Conservation (phyloP, 2,329 filamentous ascomycete genomes). For the Eurotiales sp. region DNA sequence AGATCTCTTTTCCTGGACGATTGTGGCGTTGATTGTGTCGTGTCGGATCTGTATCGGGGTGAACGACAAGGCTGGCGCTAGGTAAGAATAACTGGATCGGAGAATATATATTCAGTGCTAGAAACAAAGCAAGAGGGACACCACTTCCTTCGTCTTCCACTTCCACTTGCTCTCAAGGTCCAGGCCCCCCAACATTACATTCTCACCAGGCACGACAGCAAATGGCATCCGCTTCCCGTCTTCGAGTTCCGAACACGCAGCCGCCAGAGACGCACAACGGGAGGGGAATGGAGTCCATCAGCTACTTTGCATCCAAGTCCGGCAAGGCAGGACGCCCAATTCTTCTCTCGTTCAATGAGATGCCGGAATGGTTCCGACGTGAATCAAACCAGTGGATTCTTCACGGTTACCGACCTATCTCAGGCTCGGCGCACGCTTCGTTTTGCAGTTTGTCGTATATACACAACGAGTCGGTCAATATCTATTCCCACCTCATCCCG, state of each 20-base stretch:
- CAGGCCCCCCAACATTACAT: background rate
- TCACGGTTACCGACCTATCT: slow-evolving; percentile 25
- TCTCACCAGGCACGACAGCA: background rate
- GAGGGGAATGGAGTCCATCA: background rate
- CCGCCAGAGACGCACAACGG: background rate
- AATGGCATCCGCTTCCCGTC: background rate
- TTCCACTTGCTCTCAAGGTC: background rate
- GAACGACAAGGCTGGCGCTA: too few relatives aligned
- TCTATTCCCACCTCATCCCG: background rate
- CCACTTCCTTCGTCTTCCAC: too few relatives aligned
- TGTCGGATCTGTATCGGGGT: too few relatives aligned
- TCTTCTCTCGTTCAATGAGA: background rate
- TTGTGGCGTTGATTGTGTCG: too few relatives aligned
- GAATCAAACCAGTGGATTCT: slow-evolving; percentile 23
- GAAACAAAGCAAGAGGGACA: too few relatives aligned
- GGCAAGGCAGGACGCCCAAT: too few relatives aligned
- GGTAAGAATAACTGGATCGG: too few relatives aligned
- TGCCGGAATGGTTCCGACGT: slow-evolving; percentile 4
- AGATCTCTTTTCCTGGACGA: too few relatives aligned
- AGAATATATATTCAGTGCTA: too few relatives aligned
- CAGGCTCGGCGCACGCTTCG: slow-evolving; percentile 19
- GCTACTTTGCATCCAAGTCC: background rate
- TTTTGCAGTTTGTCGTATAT: slow-evolving; percentile 17
- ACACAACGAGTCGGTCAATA: background rate
- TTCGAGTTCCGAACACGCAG: background rate